phyloP scores from a whole-genome alignment of 345 rosid genomes.

The Arabis alpina region DNA sequence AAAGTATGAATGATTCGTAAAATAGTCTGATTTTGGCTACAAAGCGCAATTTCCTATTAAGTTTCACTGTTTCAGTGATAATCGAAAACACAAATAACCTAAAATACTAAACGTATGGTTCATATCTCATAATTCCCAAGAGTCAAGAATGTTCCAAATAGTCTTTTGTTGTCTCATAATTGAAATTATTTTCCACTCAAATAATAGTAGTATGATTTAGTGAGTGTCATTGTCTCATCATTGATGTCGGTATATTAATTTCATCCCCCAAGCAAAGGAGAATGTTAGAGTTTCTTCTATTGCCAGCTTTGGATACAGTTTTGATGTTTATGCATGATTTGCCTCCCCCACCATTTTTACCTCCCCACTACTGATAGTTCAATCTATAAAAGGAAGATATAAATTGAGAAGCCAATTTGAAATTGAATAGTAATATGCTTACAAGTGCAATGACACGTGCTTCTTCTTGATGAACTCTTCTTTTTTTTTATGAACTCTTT shows the following conservation, averaged over 20 bases:
- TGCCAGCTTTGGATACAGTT: conserved; percentile 59
- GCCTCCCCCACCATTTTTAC: conserved; percentile 60
- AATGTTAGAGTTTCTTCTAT: conserved; percentile 36
- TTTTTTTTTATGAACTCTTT: conserved; percentile 4
- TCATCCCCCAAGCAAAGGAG: conserved; percentile 63
- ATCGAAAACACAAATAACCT: background rate
- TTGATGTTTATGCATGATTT: conserved; percentile 58
- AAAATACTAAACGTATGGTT: background rate
- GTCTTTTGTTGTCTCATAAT: conserved; percentile 20
- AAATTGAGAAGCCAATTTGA: conserved; percentile 34
- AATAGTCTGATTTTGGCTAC: background rate
- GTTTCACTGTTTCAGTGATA: background rate
- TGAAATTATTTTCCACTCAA: conserved; percentile 22
- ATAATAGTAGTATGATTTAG: background rate
- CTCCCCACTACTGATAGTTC: conserved; percentile 76
- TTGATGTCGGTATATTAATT: conserved; percentile 15
- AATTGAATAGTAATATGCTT: conserved; percentile 30
- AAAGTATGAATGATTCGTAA: background rate
- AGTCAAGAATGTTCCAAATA: conserved; percentile 21
- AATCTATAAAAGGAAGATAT: conserved; percentile 47
- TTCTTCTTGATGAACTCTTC: conserved; percentile 13
- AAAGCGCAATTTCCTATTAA: background rate
- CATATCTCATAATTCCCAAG: conserved; percentile 1
- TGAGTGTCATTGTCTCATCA: conserved; percentile 26
- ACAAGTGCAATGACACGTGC: conserved; percentile 34